These are phyloP conservation scores for Capsella bursapastoris DNA, from an alignment of 345 rosid genomes.

Conservation along the genomic window DNA sequence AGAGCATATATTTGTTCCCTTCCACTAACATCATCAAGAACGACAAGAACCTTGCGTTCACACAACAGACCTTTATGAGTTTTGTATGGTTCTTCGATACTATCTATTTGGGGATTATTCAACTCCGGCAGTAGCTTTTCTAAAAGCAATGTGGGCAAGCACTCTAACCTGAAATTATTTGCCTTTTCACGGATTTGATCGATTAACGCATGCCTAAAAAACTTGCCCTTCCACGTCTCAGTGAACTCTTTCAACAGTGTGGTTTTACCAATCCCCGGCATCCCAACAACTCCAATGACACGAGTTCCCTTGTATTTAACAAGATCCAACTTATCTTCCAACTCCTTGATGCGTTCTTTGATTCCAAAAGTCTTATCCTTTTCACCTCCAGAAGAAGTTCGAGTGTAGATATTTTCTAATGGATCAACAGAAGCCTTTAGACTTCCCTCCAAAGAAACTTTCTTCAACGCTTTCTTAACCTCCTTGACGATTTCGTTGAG, in stretches of 20 bases:
- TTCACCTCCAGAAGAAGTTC: not conserved
- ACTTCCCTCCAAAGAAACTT: not conserved
- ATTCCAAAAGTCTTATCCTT: slow-evolving; percentile 6
- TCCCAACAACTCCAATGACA: slow-evolving; percentile 7
- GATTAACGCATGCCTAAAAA: not conserved
- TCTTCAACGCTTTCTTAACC: not conserved
- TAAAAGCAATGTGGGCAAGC: not conserved
- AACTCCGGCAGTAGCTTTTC: not conserved
- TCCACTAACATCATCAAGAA: slow-evolving; percentile 25
- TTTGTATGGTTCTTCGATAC: slow-evolving; percentile 4
- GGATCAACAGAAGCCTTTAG: not conserved
- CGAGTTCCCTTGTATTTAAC: not conserved
- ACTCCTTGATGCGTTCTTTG: not conserved
- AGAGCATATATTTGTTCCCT: not conserved
- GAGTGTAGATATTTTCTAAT: not conserved
- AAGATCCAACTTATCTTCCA: not conserved
- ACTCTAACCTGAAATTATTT: not conserved
- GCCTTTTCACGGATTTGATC: not conserved
- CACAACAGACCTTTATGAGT: not conserved
- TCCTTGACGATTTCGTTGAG: not conserved
- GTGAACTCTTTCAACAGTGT: slow-evolving; percentile 9
- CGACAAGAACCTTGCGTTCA: not conserved
- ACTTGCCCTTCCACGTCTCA: not conserved
- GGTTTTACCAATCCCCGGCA: slow-evolving; percentile 33
- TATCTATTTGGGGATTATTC: not conserved